phyloP scores from a whole-genome alignment of 2,329 filamentous ascomycete species.

The Colletotrichum sp. region DNA sequence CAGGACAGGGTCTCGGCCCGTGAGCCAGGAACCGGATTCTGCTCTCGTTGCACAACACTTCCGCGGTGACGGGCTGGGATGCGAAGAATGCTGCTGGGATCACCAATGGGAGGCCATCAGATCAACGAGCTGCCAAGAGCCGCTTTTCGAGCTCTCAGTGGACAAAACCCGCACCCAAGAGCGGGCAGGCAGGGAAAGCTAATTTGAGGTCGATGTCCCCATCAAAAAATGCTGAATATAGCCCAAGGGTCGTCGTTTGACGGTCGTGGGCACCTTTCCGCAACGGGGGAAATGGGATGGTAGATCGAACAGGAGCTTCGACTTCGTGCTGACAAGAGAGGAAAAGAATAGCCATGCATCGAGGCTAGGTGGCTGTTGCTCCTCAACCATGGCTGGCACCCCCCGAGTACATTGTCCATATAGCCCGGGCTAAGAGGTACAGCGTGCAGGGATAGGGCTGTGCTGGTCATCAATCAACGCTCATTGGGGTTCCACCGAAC shows the following conservation, averaged over 20 bases:
- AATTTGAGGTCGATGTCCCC: constrained; percentile 4
- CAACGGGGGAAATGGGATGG: background rate
- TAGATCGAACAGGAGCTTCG: background rate
- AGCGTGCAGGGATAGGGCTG: constrained; percentile 14
- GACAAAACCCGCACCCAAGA: constrained; percentile 4
- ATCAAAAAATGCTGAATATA: constrained; percentile 19
- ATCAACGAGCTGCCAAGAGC: constrained; percentile 1
- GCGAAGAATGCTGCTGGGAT: constrained; percentile 2
- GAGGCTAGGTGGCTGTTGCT: background rate
- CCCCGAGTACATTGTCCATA: background rate
- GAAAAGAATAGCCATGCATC: constrained; percentile 13
- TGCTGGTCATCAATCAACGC: constrained; percentile 7
- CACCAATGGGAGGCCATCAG: background rate
- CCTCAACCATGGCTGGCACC: background rate
- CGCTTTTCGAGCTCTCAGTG: background rate
- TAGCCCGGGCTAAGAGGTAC: background rate
- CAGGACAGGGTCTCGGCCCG: background rate
- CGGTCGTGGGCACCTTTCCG: background rate
- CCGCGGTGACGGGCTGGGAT: constrained; percentile 7
- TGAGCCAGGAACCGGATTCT: constrained; percentile 4
- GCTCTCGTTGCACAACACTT: background rate
- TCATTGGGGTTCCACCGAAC: constrained; percentile 4
- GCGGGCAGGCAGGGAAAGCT: background rate
- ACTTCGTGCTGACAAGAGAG: constrained; percentile 8
- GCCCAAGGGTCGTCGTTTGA: background rate